Base-by-base conservation (phyloP, 2,329 filamentous ascomycete genomes). In the Ophiostoma sp. region DNA sequence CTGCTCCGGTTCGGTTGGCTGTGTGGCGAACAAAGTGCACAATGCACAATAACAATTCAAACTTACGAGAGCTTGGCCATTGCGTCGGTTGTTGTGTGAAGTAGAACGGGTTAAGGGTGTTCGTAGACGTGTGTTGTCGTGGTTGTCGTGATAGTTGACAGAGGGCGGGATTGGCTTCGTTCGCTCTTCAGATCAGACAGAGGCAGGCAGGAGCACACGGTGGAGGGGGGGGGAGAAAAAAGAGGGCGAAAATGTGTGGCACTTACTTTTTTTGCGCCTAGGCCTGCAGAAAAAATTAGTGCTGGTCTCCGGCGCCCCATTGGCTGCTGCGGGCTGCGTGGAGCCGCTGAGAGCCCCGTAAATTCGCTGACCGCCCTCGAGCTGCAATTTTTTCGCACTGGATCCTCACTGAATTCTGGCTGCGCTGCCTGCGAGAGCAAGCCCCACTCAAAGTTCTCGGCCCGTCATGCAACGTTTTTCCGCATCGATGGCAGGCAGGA, bases 51-150 rank as follows among this genome's bases (percentile, higher is more conserved):
- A 65, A 68, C 58, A 66, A 69, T 27, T 27, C 27, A 27, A 69
- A 86, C 85, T 82, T 83, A 87, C 85, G 84, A 86, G 75, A 83
- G 76, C 81, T 87, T 87, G 80, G 84, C 85, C 85, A 87, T 87
- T 85, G 70, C 67, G 69, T 71, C 70, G 70, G 66, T 68, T 69
- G 58, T 62, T 69, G 62, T 67, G 68, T 60, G 18, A 40, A 60
- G 52, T 36, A 41, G 38, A 44, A 64, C n/a, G 14, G 38, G 67
- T 18, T 42, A 41, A 68, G 12, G 66, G 42, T 65, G 63, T 40
- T 62, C 44, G 45, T 65, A 63, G 65, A 60, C 40, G 58, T 52
- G 45, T 18, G 45, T 65, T 65, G 65, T 47, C 40, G 58, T 60
- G 47, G 40, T 62, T 45, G 45, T 65, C 62, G 65, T 47, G 18